These are phyloP conservation scores for Neocucurbitaria cava DNA, from an alignment of 2,329 filamentous ascomycete species.

Conservation along the genomic window DNA sequence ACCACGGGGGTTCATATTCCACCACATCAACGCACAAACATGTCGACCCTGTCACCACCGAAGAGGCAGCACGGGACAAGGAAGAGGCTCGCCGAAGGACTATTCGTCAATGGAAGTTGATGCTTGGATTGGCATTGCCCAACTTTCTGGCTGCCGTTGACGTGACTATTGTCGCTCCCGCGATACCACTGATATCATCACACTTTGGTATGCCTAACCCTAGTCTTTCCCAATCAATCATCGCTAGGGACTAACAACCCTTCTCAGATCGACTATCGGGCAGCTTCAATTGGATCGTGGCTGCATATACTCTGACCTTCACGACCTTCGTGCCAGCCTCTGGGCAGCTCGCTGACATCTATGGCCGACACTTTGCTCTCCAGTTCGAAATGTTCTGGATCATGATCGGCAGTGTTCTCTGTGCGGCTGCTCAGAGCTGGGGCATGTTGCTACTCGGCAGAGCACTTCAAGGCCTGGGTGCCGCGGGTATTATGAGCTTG, in stretches of 20 bases:
- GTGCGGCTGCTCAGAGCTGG: constrained; percentile 65
- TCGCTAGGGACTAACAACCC: constrained; percentile 7
- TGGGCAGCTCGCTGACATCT: constrained; percentile 70
- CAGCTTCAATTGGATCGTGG: constrained; percentile 66
- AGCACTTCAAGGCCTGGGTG: constrained; percentile 67
- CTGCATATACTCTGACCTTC: constrained; percentile 71
- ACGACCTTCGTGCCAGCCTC: constrained; percentile 72
- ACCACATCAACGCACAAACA: constrained; percentile 4
- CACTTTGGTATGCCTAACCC: constrained; percentile 65
- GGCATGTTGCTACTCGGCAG: constrained; percentile 68
- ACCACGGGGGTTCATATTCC: not conserved
- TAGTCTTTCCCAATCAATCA: not conserved
- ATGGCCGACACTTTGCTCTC: constrained; percentile 66
- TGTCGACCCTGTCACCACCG: constrained; percentile 16
- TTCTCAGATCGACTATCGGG: constrained; percentile 61
- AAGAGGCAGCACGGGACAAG: constrained; percentile 18
- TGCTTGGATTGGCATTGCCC: constrained; percentile 65
- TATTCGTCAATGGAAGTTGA: constrained; percentile 65
- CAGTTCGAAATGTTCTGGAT: constrained; percentile 61
- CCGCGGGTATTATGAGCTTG: constrained; percentile 67
- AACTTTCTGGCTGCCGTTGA: constrained; percentile 70
- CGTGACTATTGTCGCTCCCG: constrained; percentile 68
- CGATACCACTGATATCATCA: constrained; percentile 67
- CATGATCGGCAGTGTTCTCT: constrained; percentile 67
- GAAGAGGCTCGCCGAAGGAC: constrained; percentile 21